These are phyloP conservation scores for Neocucurbitaria cava DNA, from an alignment of 2,329 filamentous ascomycete genomes.

Conservation along the genomic window DNA sequence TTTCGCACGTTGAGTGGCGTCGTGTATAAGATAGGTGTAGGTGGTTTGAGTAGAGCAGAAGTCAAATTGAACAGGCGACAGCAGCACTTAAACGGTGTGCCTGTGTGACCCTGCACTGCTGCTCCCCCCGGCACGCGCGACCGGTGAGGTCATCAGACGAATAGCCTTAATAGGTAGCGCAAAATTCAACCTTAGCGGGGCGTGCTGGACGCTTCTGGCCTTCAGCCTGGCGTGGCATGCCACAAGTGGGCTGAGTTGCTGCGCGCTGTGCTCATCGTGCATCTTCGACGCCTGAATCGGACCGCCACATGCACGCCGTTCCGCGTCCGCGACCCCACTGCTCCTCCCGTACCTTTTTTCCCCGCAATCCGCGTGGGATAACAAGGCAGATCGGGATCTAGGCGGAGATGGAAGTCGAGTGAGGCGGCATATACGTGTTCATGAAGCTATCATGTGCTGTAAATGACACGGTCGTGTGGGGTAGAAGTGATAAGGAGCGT, in stretches of 20 bases:
- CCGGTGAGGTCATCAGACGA: conserved; percentile 25
- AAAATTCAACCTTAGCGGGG: conserved; percentile 12
- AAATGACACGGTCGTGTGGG: too few relatives aligned
- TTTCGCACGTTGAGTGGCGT: conserved; percentile 10
- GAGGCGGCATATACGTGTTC: too few relatives aligned
- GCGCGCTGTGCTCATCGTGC: conserved; percentile 23
- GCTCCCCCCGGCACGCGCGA: conserved; percentile 11
- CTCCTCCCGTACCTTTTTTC: not conserved
- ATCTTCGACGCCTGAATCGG: not conserved
- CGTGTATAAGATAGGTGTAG: not conserved
- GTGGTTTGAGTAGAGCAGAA: conserved; percentile 2
- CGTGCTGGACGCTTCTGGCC: conserved; percentile 17
- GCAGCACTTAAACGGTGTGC: conserved; percentile 19
- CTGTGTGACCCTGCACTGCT: conserved; percentile 7
- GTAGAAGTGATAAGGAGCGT: too few relatives aligned
- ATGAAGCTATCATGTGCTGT: too few relatives aligned
- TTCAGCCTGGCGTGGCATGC: conserved; percentile 14
- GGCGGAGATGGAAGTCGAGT: not conserved
- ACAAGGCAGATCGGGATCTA: not conserved
- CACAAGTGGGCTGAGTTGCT: conserved; percentile 20
- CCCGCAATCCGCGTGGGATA: conserved; percentile 6
- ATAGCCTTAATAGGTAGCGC: conserved; percentile 13
- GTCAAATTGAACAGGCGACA: conserved; percentile 7
- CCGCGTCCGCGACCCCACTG: not conserved
- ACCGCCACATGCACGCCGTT: not conserved